Conservation (phyloP, 345 rosid genomes). For the Brassica juncea region DNA sequence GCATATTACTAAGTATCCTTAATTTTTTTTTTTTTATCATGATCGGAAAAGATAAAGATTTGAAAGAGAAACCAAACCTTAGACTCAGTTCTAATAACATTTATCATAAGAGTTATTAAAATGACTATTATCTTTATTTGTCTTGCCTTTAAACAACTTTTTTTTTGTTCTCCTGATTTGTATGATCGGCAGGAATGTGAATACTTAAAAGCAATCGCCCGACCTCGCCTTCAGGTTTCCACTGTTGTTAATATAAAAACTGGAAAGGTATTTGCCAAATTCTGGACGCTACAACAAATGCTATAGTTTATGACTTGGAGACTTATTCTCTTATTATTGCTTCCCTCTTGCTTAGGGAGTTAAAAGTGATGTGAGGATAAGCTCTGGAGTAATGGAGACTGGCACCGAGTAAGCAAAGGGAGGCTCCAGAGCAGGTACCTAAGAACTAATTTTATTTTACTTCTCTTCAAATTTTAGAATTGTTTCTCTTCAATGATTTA, state of each 20-base stretch:
- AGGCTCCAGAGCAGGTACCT: too few species aligned
- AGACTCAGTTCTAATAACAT: slow-evolving; percentile 11
- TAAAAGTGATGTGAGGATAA: slow-evolving; percentile 88
- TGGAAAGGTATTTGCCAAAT: slow-evolving; percentile 67
- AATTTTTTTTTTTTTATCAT: not conserved
- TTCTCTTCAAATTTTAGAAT: too few species aligned
- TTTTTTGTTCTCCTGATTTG: not conserved
- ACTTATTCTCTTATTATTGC: not conserved
- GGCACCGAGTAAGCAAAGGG: too few species aligned
- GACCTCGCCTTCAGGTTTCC: slow-evolving; percentile 74
- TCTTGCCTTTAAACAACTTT: not conserved
- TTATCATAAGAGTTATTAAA: not conserved
- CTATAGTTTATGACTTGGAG: not conserved
- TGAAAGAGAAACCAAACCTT: not conserved
- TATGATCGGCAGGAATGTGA: slow-evolving; percentile 78
- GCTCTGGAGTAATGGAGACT: slow-evolving; percentile 57
- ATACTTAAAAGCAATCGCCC: slow-evolving; percentile 77
- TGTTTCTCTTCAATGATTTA: too few species aligned
- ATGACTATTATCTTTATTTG: not conserved
- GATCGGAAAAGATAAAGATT: not conserved
- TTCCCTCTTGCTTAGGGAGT: slow-evolving; percentile 57
- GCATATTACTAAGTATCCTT: not conserved
- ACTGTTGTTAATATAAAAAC: slow-evolving; percentile 93
- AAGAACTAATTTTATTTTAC: too few species aligned
- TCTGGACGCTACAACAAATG: not conserved